A percentile compares a stretch with the other conserved stretches of the same genome.
phyloP scores from a whole-genome alignment of 108 stramenopile genomes.

The Nitzschia sp. region DNA sequence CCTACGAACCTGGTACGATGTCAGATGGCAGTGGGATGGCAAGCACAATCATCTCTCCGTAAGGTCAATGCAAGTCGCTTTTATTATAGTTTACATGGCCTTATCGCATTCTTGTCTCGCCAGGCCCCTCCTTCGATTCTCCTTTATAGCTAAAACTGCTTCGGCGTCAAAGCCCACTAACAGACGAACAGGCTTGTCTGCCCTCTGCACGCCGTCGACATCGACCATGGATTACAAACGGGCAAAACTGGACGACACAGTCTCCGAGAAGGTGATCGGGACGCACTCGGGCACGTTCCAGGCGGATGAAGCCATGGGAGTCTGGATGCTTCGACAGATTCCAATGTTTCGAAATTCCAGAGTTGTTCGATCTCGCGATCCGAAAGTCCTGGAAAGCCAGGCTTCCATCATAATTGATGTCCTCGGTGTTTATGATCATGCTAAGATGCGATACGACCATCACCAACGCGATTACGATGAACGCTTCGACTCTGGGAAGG shows the following conservation, averaged over 20 bases:
- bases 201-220: no score
- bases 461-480: constrained; percentile 96
- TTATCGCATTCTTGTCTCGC: no score
- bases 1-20: no score
- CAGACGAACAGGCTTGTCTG: no score
- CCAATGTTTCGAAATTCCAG: constrained; percentile 73
- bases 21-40: no score
- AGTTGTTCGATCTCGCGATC: constrained; percentile 90
- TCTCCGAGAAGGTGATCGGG: constrained; percentile 73
- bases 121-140: no score
- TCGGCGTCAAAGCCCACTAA: no score
- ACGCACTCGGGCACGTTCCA: constrained; percentile 95
- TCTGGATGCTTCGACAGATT: constrained; percentile 84
- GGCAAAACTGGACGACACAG: constrained; percentile 33
- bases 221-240: constrained; percentile 52
- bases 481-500: constrained; percentile 56
- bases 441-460: constrained; percentile 90
- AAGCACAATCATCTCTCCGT: no score
- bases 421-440: constrained; percentile 93
- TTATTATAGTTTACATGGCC: no score
- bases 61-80: no score
- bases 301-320: constrained; percentile 97
- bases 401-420: constrained; percentile 98
- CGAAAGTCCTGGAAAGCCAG: constrained; percentile 66
- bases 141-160: no score